A percentile compares a stretch with the other conserved stretches of the same genome.
Conservation (phyloP, 768 basidiomycete genomes). For the Punctularia strigosozonata region DNA sequence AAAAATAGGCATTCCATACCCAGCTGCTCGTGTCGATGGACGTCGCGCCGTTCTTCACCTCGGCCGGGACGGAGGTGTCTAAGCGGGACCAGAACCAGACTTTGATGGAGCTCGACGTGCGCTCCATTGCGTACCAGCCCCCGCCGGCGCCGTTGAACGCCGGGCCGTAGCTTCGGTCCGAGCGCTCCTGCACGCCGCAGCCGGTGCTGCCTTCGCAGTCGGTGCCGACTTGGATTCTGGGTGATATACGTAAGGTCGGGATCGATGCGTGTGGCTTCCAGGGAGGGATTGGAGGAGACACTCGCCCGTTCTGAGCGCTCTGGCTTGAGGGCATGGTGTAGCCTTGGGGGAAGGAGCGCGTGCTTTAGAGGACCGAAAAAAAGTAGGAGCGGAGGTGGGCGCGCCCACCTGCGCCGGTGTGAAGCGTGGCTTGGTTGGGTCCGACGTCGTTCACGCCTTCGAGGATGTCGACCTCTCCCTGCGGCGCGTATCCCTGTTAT, state of each 20-base stretch:
- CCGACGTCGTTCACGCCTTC: slow-evolving; percentile 16
- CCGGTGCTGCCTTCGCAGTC: slow-evolving; percentile 19
- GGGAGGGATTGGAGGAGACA: slow-evolving; percentile 1
- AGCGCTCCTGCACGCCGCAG: slow-evolving; percentile 18
- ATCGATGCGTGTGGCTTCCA: too few species aligned
- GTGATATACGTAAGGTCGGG: too few species aligned
- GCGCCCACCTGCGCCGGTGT: slow-evolving; percentile 12
- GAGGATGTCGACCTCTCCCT: slow-evolving; percentile 9
- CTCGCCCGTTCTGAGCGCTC: slow-evolving; percentile 20
- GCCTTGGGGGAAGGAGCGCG: too few species aligned
- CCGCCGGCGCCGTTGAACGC: slow-evolving; percentile 24
- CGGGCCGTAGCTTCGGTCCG: slow-evolving; percentile 21
- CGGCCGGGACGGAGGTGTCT: slow-evolving; percentile 12
- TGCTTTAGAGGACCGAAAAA: slow-evolving; percentile 1
- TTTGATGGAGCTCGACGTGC: slow-evolving; percentile 21
- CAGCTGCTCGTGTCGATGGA: slow-evolving; percentile 17
- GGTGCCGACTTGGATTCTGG: too few species aligned
- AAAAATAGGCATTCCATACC: slow-evolving; percentile 12
- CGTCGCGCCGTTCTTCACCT: slow-evolving; percentile 12
- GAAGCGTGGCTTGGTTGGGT: slow-evolving; percentile 14
- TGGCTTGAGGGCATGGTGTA: slow-evolving; percentile 13
- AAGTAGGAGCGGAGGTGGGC: too few species aligned
- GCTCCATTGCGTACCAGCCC: slow-evolving; percentile 33
- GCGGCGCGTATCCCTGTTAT: too few species aligned
- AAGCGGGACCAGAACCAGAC: slow-evolving; percentile 33